These are phyloP conservation scores for Heracleum sosnowskyi DNA, from an alignment of 129 eudicot genomes.

Conservation along the genomic window DNA sequence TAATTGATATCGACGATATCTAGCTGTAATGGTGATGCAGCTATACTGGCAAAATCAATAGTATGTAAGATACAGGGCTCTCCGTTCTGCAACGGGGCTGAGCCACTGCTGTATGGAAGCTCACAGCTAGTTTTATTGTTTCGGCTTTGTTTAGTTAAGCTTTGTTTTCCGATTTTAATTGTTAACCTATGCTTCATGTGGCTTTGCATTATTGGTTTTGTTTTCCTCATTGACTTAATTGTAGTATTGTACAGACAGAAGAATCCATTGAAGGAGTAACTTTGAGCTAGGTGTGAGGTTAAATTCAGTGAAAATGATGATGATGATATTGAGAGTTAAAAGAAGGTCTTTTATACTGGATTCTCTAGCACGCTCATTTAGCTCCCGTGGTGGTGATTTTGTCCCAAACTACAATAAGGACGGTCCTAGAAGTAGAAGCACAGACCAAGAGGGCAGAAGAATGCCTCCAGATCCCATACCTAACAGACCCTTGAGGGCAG, in stretches of 20 bases:
- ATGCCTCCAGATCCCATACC: conserved; percentile 17
- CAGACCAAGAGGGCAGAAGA: neutral
- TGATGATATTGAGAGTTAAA: neutral
- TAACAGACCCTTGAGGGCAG: conserved; percentile 15
- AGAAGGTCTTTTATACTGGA: neutral
- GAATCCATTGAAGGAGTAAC: neutral
- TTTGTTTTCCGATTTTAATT: too few species aligned
- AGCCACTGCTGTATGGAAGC: too few species aligned
- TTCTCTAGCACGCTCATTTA: conserved; percentile 1
- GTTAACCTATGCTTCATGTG: too few species aligned
- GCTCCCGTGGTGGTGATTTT: neutral
- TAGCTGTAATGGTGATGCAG: neutral
- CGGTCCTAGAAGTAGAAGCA: neutral
- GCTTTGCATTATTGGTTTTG: too few species aligned
- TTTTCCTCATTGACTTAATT: too few species aligned
- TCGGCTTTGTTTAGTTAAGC: too few species aligned
- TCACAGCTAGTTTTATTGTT: too few species aligned
- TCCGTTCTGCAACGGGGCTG: too few species aligned
- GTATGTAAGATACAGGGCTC: neutral
- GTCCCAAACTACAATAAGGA: neutral
- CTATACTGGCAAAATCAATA: too few species aligned
- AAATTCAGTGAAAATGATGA: neutral
- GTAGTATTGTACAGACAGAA: neutral
- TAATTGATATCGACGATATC: too few species aligned
- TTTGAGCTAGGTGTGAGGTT: neutral